A percentile compares a stretch with the other conserved stretches of the same genome.
phyloP scores from a whole-genome alignment of 2,329 filamentous ascomycete species.

The Stagonosporopsis cucurbitacearum region DNA sequence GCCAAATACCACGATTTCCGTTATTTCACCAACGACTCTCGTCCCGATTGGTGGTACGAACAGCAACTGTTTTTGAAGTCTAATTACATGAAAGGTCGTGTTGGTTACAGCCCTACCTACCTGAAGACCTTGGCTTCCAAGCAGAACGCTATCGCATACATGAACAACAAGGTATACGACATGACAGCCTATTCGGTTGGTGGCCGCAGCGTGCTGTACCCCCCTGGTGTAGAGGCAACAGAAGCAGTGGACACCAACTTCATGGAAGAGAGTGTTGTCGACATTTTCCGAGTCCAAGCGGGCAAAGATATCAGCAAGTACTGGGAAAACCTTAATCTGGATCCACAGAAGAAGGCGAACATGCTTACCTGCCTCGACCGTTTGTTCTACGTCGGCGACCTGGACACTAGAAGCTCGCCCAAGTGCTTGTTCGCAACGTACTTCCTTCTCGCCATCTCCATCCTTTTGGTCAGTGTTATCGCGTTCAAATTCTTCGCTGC shows the following conservation, averaged over 20 bases:
- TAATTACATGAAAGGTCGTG: conserved; percentile 82
- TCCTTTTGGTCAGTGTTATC: conserved; percentile 80
- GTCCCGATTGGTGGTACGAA: conserved; percentile 91
- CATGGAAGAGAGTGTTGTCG: conserved; percentile 76
- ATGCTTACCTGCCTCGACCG: conserved; percentile 91
- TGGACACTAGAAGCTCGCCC: conserved; percentile 87
- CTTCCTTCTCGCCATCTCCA: conserved; percentile 83
- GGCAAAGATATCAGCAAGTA: conserved; percentile 83
- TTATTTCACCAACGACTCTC: conserved; percentile 77
- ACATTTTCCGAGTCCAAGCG: conserved; percentile 76
- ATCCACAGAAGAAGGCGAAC: conserved; percentile 61
- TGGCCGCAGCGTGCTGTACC: conserved; percentile 69
- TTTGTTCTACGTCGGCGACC: conserved; percentile 89
- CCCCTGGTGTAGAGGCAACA: conserved; percentile 51
- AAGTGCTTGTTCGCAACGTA: conserved; percentile 89
- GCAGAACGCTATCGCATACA: conserved; percentile 73
- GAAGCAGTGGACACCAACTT: conserved; percentile 68
- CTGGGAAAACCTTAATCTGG: conserved; percentile 75
- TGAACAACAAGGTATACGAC: conserved; percentile 84
- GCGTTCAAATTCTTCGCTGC: conserved; percentile 97
- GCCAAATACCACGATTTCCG: conserved; percentile 92
- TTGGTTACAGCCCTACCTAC: conserved; percentile 83
- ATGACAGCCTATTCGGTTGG: conserved; percentile 82
- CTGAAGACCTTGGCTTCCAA: conserved; percentile 73
- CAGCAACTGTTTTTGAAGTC: conserved; percentile 79